Conservation (phyloP, 768 basidiomycete species). For the Cystobasidium ongulense region DNA sequence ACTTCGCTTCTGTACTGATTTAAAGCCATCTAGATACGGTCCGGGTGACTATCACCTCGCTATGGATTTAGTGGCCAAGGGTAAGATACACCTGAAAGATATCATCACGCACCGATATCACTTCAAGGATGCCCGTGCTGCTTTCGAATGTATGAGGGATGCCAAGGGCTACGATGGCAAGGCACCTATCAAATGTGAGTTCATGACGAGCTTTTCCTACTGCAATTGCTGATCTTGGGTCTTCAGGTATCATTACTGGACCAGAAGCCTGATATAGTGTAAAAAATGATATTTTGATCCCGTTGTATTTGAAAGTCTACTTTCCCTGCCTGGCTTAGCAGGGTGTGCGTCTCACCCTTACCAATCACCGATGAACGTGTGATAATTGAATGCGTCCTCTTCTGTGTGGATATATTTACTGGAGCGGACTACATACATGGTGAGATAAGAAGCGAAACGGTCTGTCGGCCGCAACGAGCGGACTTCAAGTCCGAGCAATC, state of each 20-base stretch:
- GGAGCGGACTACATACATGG: no score
- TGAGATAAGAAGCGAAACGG: no score
- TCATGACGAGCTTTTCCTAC: neutral
- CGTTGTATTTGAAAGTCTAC: no score
- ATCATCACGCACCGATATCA: conserved; percentile 69
- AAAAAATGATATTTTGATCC: no score
- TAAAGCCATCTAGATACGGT: neutral
- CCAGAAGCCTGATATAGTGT: conserved; percentile 10
- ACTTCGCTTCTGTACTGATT: no score
- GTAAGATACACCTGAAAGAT: conserved; percentile 75
- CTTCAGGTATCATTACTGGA: conserved; percentile 14
- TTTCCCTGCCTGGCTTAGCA: no score
- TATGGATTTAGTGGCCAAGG: conserved; percentile 71
- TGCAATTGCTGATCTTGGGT: neutral
- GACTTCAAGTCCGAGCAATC: no score
- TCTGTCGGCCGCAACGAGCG: no score
- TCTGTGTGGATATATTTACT: no score
- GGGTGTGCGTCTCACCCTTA: no score
- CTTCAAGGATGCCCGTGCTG: conserved; percentile 67
- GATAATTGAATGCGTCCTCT: no score
- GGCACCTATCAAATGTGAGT: conserved; percentile 54
- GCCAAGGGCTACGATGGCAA: conserved; percentile 82
- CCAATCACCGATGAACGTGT: no score
- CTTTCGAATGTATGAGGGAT: conserved; percentile 69
- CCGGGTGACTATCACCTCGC: conserved; percentile 71